phyloP scores from a whole-genome alignment of 1,284 basidiomycete species.

The Testicularia cyperi region DNA sequence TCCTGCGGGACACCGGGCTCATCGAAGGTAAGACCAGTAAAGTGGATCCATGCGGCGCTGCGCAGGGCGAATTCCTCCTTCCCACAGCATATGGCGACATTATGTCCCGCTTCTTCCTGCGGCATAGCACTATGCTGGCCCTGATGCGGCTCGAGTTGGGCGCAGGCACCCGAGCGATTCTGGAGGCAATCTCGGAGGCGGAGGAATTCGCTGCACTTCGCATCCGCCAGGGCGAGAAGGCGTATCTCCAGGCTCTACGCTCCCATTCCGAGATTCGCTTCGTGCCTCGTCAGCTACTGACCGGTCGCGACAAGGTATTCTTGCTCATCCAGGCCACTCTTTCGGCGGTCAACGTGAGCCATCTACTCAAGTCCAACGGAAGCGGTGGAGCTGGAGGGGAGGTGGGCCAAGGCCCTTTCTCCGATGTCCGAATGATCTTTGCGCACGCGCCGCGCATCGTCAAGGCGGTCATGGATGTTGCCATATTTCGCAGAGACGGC shows the following conservation, averaged over 20 bases:
- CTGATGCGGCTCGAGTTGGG: slow-evolving; percentile 19
- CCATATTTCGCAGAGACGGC: slow-evolving; percentile 30
- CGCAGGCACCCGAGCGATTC: slow-evolving; percentile 13
- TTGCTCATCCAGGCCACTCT: slow-evolving; percentile 45
- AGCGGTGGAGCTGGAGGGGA: too few species aligned
- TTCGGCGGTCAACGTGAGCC: slow-evolving; percentile 32
- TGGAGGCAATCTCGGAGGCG: slow-evolving; percentile 43
- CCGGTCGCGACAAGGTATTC: slow-evolving; percentile 43
- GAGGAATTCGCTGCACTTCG: slow-evolving; percentile 56
- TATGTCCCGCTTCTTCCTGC: slow-evolving; percentile 45
- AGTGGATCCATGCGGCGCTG: too few species aligned
- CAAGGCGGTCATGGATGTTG: slow-evolving; percentile 38
- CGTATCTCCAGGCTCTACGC: slow-evolving; percentile 13
- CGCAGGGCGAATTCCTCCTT: slow-evolving; percentile 5
- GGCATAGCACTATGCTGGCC: slow-evolving; percentile 39
- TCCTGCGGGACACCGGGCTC: slow-evolving; percentile 21
- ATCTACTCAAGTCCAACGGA: slow-evolving; percentile 15
- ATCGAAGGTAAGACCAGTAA: slow-evolving; percentile 6
- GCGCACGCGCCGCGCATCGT: slow-evolving; percentile 28
- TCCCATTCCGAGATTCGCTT: slow-evolving; percentile 46
- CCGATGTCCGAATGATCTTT: slow-evolving; percentile 30
- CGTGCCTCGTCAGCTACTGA: slow-evolving; percentile 33
- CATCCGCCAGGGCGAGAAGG: slow-evolving; percentile 59
- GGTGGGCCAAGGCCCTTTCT: slow-evolving; percentile 21
- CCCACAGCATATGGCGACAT: slow-evolving; percentile 44